A percentile compares a stretch with the other conserved stretches of the same genome.
These are phyloP conservation scores for Penicillium cataractarum DNA, from an alignment of 495 filamentous ascomycete species.

Conservation along the genomic window DNA sequence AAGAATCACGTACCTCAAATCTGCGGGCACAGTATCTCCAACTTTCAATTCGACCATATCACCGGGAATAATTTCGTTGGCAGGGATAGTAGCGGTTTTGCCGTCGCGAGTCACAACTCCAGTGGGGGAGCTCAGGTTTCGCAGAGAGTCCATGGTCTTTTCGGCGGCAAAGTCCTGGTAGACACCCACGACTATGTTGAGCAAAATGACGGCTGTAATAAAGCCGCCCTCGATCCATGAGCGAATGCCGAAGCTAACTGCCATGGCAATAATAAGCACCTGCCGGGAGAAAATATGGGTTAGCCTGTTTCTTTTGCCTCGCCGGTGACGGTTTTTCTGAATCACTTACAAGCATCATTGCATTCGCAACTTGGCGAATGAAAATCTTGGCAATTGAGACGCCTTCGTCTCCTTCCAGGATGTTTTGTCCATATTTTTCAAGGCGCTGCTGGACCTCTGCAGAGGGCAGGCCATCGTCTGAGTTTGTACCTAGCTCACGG, in stretches of 20 bases:
- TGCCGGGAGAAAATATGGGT: conserved; percentile 23
- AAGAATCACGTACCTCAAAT: conserved; percentile 47
- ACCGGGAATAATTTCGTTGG: conserved; percentile 61
- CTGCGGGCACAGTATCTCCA: conserved; percentile 82
- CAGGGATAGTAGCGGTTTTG: conserved; percentile 53
- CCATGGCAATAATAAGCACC: conserved; percentile 72
- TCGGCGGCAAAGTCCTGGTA: conserved; percentile 72
- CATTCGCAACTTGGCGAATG: conserved; percentile 65
- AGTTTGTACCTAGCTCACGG: conserved; percentile 60
- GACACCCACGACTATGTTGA: conserved; percentile 72
- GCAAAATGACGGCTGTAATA: conserved; percentile 63
- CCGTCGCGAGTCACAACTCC: conserved; percentile 60
- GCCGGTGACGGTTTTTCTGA: not conserved
- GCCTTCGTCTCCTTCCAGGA: conserved; percentile 60
- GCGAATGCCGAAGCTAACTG: conserved; percentile 67
- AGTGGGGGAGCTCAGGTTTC: conserved; percentile 64
- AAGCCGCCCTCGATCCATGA: conserved; percentile 76
- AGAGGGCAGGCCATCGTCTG: conserved; percentile 61
- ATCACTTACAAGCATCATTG: conserved; percentile 61
- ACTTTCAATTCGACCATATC: conserved; percentile 78
- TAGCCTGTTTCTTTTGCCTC: conserved; percentile 6
- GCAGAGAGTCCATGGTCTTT: conserved; percentile 76
- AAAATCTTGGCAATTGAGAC: conserved; percentile 62
- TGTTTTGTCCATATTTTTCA: conserved; percentile 62
- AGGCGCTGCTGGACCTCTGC: conserved; percentile 58